A percentile compares a stretch with the other conserved stretches of the same genome.
These are phyloP conservation scores for Penicillium nordicum DNA, from an alignment of 2,329 filamentous ascomycete genomes.

Conservation along the genomic window DNA sequence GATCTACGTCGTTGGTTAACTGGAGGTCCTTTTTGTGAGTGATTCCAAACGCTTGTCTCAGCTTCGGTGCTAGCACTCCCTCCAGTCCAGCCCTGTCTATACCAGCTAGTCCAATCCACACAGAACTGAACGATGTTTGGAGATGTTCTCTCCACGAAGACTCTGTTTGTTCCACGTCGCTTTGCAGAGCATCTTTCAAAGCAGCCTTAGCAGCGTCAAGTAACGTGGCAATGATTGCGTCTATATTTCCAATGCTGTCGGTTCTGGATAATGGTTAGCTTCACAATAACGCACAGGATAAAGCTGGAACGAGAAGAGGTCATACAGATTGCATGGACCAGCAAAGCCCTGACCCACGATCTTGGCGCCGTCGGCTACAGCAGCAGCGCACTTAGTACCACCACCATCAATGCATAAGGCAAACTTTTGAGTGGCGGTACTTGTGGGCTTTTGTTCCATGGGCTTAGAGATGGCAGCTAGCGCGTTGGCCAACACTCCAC, in stretches of 20 bases:
- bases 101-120: slow-evolving; percentile 44
- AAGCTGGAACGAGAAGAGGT: neutral
- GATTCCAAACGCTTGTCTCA: slow-evolving; percentile 31
- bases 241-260: slow-evolving; percentile 16
- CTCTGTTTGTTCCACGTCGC: neutral
- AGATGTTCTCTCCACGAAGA: slow-evolving; percentile 6
- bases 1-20: slow-evolving; percentile 43
- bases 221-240: slow-evolving; percentile 28
- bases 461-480: slow-evolving; percentile 13
- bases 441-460: neutral
- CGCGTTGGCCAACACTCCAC: slow-evolving; percentile 25
- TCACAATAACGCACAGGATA: no score
- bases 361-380: slow-evolving; percentile 27
- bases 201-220: slow-evolving; percentile 19
- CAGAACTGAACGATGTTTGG: slow-evolving; percentile 23
- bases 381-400: slow-evolving; percentile 44
- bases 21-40: slow-evolving; percentile 19
- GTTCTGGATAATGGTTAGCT: slow-evolving; percentile 12
- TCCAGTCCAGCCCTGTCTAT: slow-evolving; percentile 37
- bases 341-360: slow-evolving; percentile 29
- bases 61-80: slow-evolving; percentile 22
- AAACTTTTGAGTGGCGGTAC: neutral
- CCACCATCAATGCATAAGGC: slow-evolving; percentile 45
- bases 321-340: slow-evolving; percentile 43
- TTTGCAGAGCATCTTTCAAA: slow-evolving; percentile 8